phyloP scores from a whole-genome alignment of 2,329 filamentous ascomycete species.

The Botryotinia convoluta region DNA sequence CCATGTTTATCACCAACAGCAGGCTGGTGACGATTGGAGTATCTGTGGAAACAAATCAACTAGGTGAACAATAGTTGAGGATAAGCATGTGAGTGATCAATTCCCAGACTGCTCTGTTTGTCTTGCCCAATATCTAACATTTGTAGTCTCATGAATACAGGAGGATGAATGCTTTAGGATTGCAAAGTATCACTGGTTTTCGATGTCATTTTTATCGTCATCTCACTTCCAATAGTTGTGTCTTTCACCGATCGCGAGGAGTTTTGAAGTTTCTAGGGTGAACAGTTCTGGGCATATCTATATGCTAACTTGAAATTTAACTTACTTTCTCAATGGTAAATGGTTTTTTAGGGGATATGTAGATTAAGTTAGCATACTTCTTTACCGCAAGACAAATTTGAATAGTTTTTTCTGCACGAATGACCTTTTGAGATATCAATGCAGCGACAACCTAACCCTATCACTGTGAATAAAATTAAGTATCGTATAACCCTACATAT shows the following conservation, averaged over 20 bases:
- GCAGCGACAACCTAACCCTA: not conserved
- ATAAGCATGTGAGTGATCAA: not conserved
- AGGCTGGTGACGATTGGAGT: slow-evolving; percentile 5
- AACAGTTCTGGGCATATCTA: not conserved
- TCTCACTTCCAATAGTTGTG: not conserved
- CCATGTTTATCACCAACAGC: not conserved
- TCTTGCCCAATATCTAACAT: not conserved
- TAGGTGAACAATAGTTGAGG: not conserved
- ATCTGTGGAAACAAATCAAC: slow-evolving; percentile 1
- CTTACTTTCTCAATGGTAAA: rapidly evolving
- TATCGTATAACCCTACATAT: rapidly evolving
- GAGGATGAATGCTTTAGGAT: not conserved
- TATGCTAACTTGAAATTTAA: not conserved
- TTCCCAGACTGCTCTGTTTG: not conserved
- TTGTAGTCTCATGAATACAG: not conserved
- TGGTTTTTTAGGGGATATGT: not conserved
- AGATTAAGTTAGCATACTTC: not conserved
- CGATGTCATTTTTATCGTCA: not conserved
- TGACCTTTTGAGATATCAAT: not conserved
- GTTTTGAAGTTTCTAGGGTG: not conserved
- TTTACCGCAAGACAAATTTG: not conserved
- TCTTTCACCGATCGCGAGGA: not conserved
- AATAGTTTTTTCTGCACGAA: not conserved
- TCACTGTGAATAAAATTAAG: not conserved
- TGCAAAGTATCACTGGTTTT: not conserved